Evolutionary conservation across 2,329 filamentous ascomycete genomes (phyloP), one percentile per base, ranked within the genome.

Genomic region (Hypoxylon rubiginosum): DNA sequence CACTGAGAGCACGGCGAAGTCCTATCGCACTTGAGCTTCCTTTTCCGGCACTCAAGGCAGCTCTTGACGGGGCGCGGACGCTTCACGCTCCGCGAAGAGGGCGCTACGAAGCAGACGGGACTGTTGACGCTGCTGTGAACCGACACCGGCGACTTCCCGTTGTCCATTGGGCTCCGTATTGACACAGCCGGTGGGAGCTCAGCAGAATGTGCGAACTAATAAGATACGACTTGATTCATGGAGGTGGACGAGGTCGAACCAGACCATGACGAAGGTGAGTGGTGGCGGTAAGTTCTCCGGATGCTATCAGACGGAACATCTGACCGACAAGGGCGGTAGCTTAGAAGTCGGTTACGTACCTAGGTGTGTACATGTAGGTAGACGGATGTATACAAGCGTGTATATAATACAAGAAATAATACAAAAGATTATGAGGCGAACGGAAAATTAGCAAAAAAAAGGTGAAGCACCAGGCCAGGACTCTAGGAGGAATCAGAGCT

Each of bases 1-100:
- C 86, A 89, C 73, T 88, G 86, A 5, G 84, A 84, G 71, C 86
- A 89, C 3, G 85, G 85, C 46, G 81, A 79, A n/a, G 82, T 79
- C 48, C 86, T 82, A 73, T 88, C 85, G 75, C 86, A 89, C 74
- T 87, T 88, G 71, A 86, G 82, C 73, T 87, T 87, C 58, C 86
- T 81, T 71, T 86, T 71, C 15, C 73, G 72, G 64, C 73, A 75
- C 62, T 71, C 73, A 36, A 73, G 54, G 43, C 73, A 74, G 30
- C 72, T 74, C 67, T 75, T 75, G 32, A 75, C 74, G 10, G 73
- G 74, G 19, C 74, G 72, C 41, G 74, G 74, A 34, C 73, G 68
- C 57, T 75, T 75, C 36, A 75, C 73, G 36, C 69, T 72, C 28
- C 69, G 64, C 19, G 66, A 59, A 26, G n/a, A n/a, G n/a, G 69